Evolutionary conservation across 106 monocot species (phyloP).

Genomic region (Dendrobium nobile): DNA sequence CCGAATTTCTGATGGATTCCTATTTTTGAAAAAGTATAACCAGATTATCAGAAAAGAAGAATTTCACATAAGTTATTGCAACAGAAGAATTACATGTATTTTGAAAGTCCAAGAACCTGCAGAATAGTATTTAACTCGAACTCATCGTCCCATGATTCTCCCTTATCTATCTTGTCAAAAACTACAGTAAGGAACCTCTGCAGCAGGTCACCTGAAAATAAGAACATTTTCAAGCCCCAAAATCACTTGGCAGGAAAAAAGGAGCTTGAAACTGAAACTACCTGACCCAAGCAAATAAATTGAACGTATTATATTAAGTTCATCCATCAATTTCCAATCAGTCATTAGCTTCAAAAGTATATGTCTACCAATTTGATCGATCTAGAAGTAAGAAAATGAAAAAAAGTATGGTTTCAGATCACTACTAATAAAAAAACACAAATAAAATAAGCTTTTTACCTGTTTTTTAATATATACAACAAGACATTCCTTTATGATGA

Average conservation of each 20-base stretch:
- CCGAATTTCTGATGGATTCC: constrained; percentile 89
- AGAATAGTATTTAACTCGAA: constrained; percentile 86
- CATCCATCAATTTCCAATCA: constrained; percentile 92
- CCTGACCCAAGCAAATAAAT: constrained; percentile 95
- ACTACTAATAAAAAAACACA: constrained; percentile 1
- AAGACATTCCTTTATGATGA: constrained; percentile 73
- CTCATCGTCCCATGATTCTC: constrained; percentile 92
- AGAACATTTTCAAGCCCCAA: background rate
- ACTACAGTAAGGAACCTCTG: constrained; percentile 71
- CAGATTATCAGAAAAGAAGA: constrained; percentile 3
- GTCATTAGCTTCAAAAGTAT: constrained; percentile 77
- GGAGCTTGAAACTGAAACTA: constrained; percentile 15
- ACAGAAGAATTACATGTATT: constrained; percentile 1
- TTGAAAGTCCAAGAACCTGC: constrained; percentile 40
- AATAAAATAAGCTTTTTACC: constrained; percentile 22
- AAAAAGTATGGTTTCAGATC: background rate
- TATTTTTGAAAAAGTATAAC: constrained; percentile 14
- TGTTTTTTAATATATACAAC: constrained; percentile 60
- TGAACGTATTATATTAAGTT: constrained; percentile 74
- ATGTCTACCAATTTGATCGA: constrained; percentile 75
- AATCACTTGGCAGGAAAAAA: background rate
- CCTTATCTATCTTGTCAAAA: constrained; percentile 72
- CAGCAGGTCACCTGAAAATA: constrained; percentile 74
- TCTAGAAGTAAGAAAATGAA: constrained; percentile 30
- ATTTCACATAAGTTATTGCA: background rate